These are phyloP conservation scores for Trichophyton simii DNA, from an alignment of 2,329 filamentous ascomycete species.

Conservation along the genomic window DNA sequence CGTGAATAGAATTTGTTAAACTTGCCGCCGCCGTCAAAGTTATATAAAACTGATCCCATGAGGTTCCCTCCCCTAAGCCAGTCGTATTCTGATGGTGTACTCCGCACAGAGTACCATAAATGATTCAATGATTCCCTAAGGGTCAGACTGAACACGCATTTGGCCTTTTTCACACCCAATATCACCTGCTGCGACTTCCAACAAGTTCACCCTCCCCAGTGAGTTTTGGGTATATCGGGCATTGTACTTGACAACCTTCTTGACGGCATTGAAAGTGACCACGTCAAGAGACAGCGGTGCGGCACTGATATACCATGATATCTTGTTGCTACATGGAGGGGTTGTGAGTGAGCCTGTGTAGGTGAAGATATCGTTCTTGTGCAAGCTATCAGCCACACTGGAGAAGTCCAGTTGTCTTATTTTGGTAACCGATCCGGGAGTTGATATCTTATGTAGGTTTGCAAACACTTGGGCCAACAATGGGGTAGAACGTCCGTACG, in stretches of 20 bases:
- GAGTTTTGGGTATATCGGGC: constrained; percentile 11
- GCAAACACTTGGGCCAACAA: not conserved
- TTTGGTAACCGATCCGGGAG: not conserved
- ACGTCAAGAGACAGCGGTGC: constrained; percentile 37
- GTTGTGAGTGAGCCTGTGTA: constrained; percentile 52
- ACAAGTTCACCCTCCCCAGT: not conserved
- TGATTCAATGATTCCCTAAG: not conserved
- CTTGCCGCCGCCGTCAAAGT: too few relatives aligned
- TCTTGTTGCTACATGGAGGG: constrained; percentile 48
- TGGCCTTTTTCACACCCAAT: not conserved
- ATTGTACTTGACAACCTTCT: constrained; percentile 31
- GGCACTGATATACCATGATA: constrained; percentile 41
- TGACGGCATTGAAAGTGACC: constrained; percentile 38
- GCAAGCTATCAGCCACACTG: not conserved
- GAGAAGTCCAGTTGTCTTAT: not conserved
- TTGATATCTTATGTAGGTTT: not conserved
- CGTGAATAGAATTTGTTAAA: too few relatives aligned
- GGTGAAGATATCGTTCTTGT: constrained; percentile 1
- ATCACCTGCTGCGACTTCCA: not conserved
- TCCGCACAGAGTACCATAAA: too few relatives aligned
- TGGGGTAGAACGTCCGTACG: not conserved
- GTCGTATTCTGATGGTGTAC: too few relatives aligned
- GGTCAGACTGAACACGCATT: not conserved
- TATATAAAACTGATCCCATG: too few relatives aligned
- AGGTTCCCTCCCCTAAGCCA: too few relatives aligned